Evolutionary conservation across 805 yeast genomes (phyloP), one percentile per base, ranked within the genome.

Genomic region (Candida succiphila): DNA sequence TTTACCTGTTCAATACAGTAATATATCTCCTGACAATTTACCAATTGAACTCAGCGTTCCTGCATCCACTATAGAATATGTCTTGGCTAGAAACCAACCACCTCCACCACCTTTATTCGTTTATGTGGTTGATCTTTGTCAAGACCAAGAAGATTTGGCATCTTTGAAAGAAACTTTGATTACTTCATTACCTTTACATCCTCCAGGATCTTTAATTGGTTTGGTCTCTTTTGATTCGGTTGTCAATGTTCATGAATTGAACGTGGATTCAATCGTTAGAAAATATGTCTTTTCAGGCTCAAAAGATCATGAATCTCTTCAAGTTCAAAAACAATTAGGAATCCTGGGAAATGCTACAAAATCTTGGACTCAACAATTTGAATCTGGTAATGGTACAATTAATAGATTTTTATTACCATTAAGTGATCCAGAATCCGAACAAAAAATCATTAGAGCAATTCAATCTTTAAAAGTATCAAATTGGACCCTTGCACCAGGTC

Each of bases 141-240:
- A 89, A 59, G 94, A 87, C 50, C 78, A 74, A 37, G 96, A 87
- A 46, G 87, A 85, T 52, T 67, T 88, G 48, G 74, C 76, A 52
- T 83, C 94, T 3, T 67, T 88, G 58, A 85, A 83, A 50, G 94
- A 84, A 45, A 69, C 89, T 23, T 67, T 87, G 49, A 71, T 83
- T 32, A 71, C 82, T 35, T 76, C 92, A 2, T 65, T 88, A 45
- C 69, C 82, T 32, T 61, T 84, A 46, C 71, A 89, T 49, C 97
- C 97, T 13, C 92, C 94, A 27, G 86, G 88, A 47, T 84, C 95
- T 3, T 66, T 87, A 34, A 75, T 88, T 36, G 96, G 96, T 29
- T 69, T 88, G 46, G 72, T 88, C 50, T 85, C 96, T 12, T 84
- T 65, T 50, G 96, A 95, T 35, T 84, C 94, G 20, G 87, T 83